Base-by-base conservation (phyloP, 1,139 yeast genomes). In the Suhomyces bokatorum region DNA sequence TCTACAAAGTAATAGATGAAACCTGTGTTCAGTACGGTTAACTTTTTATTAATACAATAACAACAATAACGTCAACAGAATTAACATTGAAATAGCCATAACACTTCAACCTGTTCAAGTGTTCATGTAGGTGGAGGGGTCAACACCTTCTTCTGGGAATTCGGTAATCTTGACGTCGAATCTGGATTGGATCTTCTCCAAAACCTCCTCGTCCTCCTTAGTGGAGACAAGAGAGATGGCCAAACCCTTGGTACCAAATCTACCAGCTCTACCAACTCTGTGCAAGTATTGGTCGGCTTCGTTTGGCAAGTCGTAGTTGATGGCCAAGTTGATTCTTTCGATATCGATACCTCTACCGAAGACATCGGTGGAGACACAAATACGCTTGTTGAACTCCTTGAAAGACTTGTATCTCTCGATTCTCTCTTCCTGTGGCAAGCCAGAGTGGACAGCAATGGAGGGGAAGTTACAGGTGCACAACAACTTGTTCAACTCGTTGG, bases 191-290 rank as follows among this genome's bases (percentile, higher is more conserved):
- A 93, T 93, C 75, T 89, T 87, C 62, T 81, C 89, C 69, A 95
- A 80, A 43, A 91, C 88, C 73, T 86, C 89, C 69, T 89, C 90
- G 64, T 93, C 99, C 54, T 85, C 95, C 59, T 83, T 86, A 48
- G 83, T 77, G 34, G 95, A 80, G 45, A 93, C 96, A 58, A 93
- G 87, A 40, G 97, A 89, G 50, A 93, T 80, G 44, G 97, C 96
- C 61, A 93, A 83, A 75, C 99, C 99, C 77, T 93, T 93, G 67
- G 99, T 93, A 78, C 99, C 99, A 63, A 93, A 93, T 80, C 99
- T 90, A 73, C 99, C 99, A 58, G 99, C 99, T 83, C 99, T 90
- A 67, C 99, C 99, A 52, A 93, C 99, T 77, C 99, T 88, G 78
- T 93, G 99, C 67, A 93, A 82, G 73, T 93, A 93, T 73, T 93